Evolutionary conservation across 139 green algal species (phyloP), one percentile per base, ranked within the genome.

Genomic region (Marvania coccoides): DNA sequence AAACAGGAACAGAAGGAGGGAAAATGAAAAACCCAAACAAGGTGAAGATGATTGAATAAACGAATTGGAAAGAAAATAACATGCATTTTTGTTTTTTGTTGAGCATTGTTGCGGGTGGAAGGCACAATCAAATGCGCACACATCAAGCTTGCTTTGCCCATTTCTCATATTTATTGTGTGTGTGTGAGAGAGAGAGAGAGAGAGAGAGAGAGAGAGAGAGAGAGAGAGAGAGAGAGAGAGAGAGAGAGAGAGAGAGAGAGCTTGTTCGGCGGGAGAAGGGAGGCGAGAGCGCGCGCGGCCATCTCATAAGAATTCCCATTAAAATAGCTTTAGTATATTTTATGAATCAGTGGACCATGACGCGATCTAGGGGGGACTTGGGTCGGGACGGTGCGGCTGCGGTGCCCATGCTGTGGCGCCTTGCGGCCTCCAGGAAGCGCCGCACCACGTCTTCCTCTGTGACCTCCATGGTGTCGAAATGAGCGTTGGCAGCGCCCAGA

Each of bases 381-480:
- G 42, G 15, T 62, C 36, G 29, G 10, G 13, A 9, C 13, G 34
- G 15, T 47, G 6, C 6, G 13, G n/a, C n/a, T n/a, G n/a, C n/a
- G n/a, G n/a, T 46, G 33, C 61, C 61, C 61, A 68, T 68, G 61
- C 47, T 39, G 24, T 68, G 37, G 5, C 67, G 67, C 60, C 64
- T 67, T 26, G 63, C 33, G 7, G 57, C 57, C 14, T 14, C n/a
- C 5, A 67, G 47, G 67, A 73, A 67, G 30, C 48, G 55, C 30
- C 30, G 30, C 15, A 73, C 53, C 9, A 73, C 67, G 29, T 67
- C 67, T 2, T 6, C 13, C 48, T 73, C 67, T 19, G 64, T 47
- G 31, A 74, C 53, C 39, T 54, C 14, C 71, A 90, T 70, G n/a
- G 56, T 28, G 2, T 19, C 61, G 57, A 88, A 85, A 47, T 83